Evolutionary conservation across 352 stramenopile genomes (phyloP).

Genomic region (Phytophthora ohioensis): DNA sequence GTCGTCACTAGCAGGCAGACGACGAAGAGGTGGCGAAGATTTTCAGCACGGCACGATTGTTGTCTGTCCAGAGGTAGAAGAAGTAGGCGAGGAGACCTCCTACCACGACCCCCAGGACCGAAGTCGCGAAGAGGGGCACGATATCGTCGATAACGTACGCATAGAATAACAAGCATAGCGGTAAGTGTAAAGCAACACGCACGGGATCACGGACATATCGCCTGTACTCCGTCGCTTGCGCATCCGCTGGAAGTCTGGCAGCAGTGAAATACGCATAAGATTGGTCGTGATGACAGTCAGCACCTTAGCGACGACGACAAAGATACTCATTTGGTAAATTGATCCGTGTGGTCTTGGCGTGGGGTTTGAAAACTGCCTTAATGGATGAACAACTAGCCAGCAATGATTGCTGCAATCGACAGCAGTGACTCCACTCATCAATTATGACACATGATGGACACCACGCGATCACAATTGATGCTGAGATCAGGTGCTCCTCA

Average conservation of each 20-base stretch:
- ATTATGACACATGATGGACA: too few relatives aligned
- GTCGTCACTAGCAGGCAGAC: conserved; percentile 25
- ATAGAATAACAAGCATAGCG: conserved; percentile 37
- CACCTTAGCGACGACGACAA: conserved; percentile 9
- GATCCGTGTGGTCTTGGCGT: too few relatives aligned
- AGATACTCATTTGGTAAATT: not conserved
- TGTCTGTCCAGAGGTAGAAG: conserved; percentile 27
- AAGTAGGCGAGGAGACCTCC: conserved; percentile 15
- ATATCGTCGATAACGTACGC: conserved; percentile 26
- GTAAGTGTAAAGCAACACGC: conserved; percentile 32
- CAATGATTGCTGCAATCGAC: too few relatives aligned
- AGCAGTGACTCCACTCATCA: too few relatives aligned
- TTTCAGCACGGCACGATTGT: conserved; percentile 7
- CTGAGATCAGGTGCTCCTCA: too few relatives aligned
- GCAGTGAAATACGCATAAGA: conserved; percentile 40
- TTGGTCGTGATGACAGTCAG: conserved; percentile 34
- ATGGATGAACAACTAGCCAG: too few relatives aligned
- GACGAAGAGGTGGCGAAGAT: not conserved
- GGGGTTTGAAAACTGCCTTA: too few relatives aligned
- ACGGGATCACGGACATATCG: conserved; percentile 32
- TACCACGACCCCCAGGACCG: conserved; percentile 22
- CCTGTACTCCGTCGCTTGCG: conserved; percentile 31
- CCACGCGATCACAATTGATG: too few relatives aligned
- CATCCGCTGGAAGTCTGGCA: conserved; percentile 37
- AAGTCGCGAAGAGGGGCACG: conserved; percentile 31